These are phyloP conservation scores for Blastobotrys arbuscula DNA, from an alignment of 1,139 yeast genomes.

Conservation along the genomic window DNA sequence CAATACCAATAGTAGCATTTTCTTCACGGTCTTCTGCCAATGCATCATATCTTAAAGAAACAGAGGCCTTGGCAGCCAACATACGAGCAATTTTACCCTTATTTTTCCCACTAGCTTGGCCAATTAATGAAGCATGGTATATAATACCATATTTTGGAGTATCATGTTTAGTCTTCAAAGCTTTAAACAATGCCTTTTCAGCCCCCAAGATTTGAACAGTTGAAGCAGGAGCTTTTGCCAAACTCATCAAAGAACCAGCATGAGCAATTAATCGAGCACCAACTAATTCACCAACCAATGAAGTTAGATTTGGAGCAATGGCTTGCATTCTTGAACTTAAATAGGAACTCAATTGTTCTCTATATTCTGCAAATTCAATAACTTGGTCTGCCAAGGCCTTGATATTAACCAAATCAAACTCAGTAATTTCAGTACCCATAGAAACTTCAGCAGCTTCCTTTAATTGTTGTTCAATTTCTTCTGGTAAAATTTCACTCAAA, in stretches of 20 bases:
- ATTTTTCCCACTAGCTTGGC: conserved; percentile 95
- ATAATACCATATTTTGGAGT: conserved; percentile 98
- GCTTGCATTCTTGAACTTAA: conserved; percentile 94
- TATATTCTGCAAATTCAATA: conserved; percentile 89
- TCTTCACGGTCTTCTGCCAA: conserved; percentile 90
- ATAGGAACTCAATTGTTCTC: conserved; percentile 87
- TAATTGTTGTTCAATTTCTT: conserved; percentile 46
- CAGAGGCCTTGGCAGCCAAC: conserved; percentile 97
- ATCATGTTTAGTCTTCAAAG: conserved; percentile 95
- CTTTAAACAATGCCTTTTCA: conserved; percentile 97
- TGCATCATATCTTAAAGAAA: conserved; percentile 93
- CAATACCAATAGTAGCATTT: conserved; percentile 87
- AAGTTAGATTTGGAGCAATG: conserved; percentile 95
- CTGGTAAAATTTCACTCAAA: conserved; percentile 86
- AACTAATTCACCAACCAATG: conserved; percentile 93
- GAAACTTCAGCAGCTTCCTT: conserved; percentile 96
- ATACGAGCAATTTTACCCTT: conserved; percentile 99
- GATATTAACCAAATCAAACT: conserved; percentile 79
- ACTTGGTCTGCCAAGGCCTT: conserved; percentile 89
- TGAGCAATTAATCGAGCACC: conserved; percentile 98
- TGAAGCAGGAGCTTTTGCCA: conserved; percentile 98
- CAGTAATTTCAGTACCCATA: conserved; percentile 97
- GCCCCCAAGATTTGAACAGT: conserved; percentile 99
- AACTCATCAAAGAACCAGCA: conserved; percentile 88
- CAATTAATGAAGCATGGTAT: conserved; percentile 95